phyloP scores from a whole-genome alignment of 2,329 filamentous ascomycete genomes.

The Pyrenophora teres region DNA sequence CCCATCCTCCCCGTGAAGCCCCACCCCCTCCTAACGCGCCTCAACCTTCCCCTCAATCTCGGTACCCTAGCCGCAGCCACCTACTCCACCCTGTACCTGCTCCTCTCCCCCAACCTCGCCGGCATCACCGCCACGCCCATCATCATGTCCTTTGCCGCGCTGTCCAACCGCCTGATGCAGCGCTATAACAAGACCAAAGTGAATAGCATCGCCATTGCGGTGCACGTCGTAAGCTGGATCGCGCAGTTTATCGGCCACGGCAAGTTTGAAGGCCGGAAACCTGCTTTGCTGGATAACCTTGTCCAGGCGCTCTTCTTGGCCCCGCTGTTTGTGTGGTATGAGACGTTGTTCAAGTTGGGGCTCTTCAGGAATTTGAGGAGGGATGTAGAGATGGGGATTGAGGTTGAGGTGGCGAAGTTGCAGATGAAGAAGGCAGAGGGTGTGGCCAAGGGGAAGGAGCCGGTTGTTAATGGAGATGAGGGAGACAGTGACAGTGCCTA shows the following conservation, averaged over 20 bases:
- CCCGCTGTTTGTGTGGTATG: conserved; percentile 96
- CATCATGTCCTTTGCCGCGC: conserved; percentile 73
- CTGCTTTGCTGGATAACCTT: conserved; percentile 86
- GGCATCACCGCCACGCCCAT: conserved; percentile 75
- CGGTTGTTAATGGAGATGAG: not conserved
- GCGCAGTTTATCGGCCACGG: conserved; percentile 91
- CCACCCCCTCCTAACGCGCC: conserved; percentile 37
- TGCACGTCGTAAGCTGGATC: conserved; percentile 80
- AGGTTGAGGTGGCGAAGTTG: conserved; percentile 55
- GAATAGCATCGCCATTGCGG: conserved; percentile 65
- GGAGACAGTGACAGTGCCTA: not conserved
- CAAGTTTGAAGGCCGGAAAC: conserved; percentile 82
- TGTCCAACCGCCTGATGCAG: conserved; percentile 70
- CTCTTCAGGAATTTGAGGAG: conserved; percentile 68
- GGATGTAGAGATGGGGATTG: conserved; percentile 43
- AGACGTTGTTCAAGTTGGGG: conserved; percentile 83
- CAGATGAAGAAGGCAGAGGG: conserved; percentile 43
- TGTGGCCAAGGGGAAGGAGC: not conserved
- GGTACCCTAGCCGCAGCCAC: conserved; percentile 59
- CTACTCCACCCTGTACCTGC: conserved; percentile 80
- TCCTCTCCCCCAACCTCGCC: conserved; percentile 86
- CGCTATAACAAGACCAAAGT: conserved; percentile 60
- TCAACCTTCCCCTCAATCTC: conserved; percentile 48
- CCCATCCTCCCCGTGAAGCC: conserved; percentile 49
- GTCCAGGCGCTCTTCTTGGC: conserved; percentile 90